Evolutionary conservation across 176 grass and related monocot species (phyloP), one percentile per base, ranked within the genome.

Genomic region (Triticum monococcum): DNA sequence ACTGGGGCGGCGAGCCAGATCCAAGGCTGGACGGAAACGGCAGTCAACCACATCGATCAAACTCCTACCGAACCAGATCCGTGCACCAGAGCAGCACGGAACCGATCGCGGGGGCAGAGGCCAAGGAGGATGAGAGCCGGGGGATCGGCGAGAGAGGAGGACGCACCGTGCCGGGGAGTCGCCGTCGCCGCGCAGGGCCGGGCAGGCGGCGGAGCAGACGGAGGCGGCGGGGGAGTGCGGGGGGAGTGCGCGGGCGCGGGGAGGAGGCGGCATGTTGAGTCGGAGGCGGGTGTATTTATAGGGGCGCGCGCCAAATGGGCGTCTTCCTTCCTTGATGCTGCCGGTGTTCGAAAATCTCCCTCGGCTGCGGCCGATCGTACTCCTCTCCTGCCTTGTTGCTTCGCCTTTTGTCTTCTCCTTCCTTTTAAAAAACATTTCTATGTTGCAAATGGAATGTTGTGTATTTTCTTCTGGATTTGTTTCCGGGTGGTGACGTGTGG

Each of bases 271-370:
- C 73, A 76, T 54, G 72, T 20, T 5, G 18, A 17, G 43, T 13
- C 46, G 73, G 74, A 77, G 74, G 13, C 4, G 24, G 46, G 46
- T 31, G 45, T 77, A 56, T 77, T 77, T 77, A 77, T 77, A 77
- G 74, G 45, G 43, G 7, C 7, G 73, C 23, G 73, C 46, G 73
- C 73, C 14, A 76, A 76, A 76, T 52, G 25, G 3, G 45, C 26
- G 26, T 52, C 26, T 16, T 17, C 74, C 46, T 77, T 56, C 46
- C 73, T 77, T 31, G 8, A 14, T 73, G 68, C 72, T 75, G 72
- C 72, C 24, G 72, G 13, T 18, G 43, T 18, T 77, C 52, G 25
- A 48, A 77, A 77, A 76, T 76, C 45, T 54, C 72, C 23, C 72
- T 17, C 14, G 50, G 16, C 50, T 18, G 50, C 50, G 43, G 50